These are phyloP conservation scores for Coniochaeta sp. DNA, from an alignment of 2,329 filamentous ascomycete species.

Conservation along the genomic window DNA sequence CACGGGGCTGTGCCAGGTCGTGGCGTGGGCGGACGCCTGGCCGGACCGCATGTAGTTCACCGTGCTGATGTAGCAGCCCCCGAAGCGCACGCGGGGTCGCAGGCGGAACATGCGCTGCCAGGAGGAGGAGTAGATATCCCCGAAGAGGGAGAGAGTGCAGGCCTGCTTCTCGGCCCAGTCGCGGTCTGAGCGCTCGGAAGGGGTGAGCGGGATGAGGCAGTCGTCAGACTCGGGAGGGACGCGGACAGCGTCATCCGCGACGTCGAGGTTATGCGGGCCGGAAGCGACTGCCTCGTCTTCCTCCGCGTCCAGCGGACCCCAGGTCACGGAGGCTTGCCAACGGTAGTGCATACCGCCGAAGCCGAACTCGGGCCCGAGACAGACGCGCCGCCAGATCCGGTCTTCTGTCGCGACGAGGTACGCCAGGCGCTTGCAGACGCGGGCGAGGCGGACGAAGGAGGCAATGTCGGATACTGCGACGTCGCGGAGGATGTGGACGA, in stretches of 20 bases:
- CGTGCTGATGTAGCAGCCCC: slow-evolving; percentile 92
- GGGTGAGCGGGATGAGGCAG: slow-evolving; percentile 19
- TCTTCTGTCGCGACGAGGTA: slow-evolving; percentile 81
- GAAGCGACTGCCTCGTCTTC: slow-evolving; percentile 15
- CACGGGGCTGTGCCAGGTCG: slow-evolving; percentile 75
- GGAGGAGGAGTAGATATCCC: slow-evolving; percentile 36
- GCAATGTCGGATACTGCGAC: slow-evolving; percentile 69
- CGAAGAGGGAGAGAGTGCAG: slow-evolving; percentile 32
- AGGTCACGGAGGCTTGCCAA: slow-evolving; percentile 55
- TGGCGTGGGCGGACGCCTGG: slow-evolving; percentile 59
- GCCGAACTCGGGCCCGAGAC: slow-evolving; percentile 63
- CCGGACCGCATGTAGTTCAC: slow-evolving; percentile 91
- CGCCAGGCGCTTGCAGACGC: slow-evolving; percentile 81
- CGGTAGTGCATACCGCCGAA: slow-evolving; percentile 79
- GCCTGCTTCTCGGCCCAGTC: slow-evolving; percentile 20
- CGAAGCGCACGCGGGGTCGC: slow-evolving; percentile 84
- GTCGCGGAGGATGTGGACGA: slow-evolving; percentile 69
- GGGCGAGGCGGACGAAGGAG: slow-evolving; percentile 65
- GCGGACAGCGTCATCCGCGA: slow-evolving; percentile 1
- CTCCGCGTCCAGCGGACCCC: slow-evolving; percentile 41
- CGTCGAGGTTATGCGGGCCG: slow-evolving; percentile 6
- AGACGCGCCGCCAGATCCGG: slow-evolving; percentile 75
- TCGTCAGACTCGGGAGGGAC: background rate
- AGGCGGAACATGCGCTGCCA: slow-evolving; percentile 69
- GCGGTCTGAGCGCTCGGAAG: slow-evolving; percentile 25